Base-by-base conservation (phyloP, 176 grass and related monocot species). In the Leersia perrieri region DNA sequence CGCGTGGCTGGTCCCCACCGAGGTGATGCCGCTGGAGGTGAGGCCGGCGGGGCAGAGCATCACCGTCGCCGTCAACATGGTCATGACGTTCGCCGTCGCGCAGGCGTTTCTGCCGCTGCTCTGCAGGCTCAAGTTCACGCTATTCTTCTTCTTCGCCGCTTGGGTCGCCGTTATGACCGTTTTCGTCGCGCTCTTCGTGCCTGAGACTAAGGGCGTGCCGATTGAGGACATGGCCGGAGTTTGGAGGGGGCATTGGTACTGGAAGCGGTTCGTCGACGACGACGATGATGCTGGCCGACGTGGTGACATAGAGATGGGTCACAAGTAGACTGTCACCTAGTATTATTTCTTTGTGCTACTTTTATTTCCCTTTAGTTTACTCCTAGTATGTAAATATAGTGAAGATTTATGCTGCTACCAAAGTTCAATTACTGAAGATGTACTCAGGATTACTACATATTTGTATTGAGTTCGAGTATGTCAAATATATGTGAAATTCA, bases 11-110 rank as follows among this genome's bases (percentile, higher is more conserved):
- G 93, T 96, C n/a, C 93, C 88, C 0, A 88, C 87, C 44, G 88
- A 92, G 77, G 68, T 96, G 40, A 88, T 96, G 79, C 90, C 93
- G 7, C 76, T 96, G n/a, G 93, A 92, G 83, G 88, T 87, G 68
- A 67, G 88, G 7, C 85, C 88, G 0, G 93, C 90, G 5, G 93
- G 93, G 31, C 88, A 96, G 72, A 90, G 90, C 86, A 89, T 91
- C 68, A 91, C 85, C 41, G 87, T 94, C 11, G 80, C 92, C 0
- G 77, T 89, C 14, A 94, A 91, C 92, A 94, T 94, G 92, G 39
- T 89, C 72, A 87, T 94, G 83, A 94, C 86, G 41, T 94, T 94
- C 67, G 40, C 16, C 61, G 83, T 94, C 40, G 84, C 89, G 2
- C 86, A 91, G 76, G 86, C 77, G 0, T 94, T 94, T 63, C 80